Percentiles rank a stretch among this genome's conserved stretches.
Conservation (phyloP, 495 filamentous ascomycete genomes). For the Xylaria grammica region DNA sequence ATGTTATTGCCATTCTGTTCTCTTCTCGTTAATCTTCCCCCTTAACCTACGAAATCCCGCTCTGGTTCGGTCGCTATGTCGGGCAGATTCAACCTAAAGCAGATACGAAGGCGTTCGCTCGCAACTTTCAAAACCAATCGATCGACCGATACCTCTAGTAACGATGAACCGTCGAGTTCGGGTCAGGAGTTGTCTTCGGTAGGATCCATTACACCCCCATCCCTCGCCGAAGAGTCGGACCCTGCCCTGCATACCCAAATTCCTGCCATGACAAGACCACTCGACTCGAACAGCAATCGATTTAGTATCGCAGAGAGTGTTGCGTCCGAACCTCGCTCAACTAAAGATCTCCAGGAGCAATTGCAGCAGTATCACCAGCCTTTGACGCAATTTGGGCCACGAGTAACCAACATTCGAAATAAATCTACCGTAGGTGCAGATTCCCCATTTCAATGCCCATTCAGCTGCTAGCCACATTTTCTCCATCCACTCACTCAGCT, state of each 20-base stretch:
- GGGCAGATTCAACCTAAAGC: slow-evolving; percentile 69
- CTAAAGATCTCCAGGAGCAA: slow-evolving; percentile 22
- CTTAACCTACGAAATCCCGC: slow-evolving; percentile 6
- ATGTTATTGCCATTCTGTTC: background rate
- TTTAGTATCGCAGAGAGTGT: slow-evolving; percentile 53
- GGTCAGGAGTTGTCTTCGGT: slow-evolving; percentile 50
- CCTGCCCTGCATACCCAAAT: slow-evolving; percentile 53
- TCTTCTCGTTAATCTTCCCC: background rate
- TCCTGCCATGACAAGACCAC: slow-evolving; percentile 50
- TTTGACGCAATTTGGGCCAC: slow-evolving; percentile 77
- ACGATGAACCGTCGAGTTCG: slow-evolving; percentile 48
- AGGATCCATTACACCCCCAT: slow-evolving; percentile 53
- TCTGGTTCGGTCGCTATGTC: slow-evolving; percentile 41
- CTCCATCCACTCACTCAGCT: background rate
- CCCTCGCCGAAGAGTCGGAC: slow-evolving; percentile 50
- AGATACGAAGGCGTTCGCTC: slow-evolving; percentile 74
- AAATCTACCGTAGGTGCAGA: slow-evolving; percentile 73
- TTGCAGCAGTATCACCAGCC: background rate
- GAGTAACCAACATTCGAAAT: slow-evolving; percentile 75
- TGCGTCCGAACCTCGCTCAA: slow-evolving; percentile 17
- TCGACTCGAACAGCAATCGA: slow-evolving; percentile 53
- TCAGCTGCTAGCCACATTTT: background rate
- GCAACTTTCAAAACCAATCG: slow-evolving; percentile 65
- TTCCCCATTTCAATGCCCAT: background rate
- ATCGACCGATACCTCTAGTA: slow-evolving; percentile 59